Evolutionary conservation across 1,139 yeast genomes (phyloP).

Genomic region (Saccharomycopsis hybrid): DNA sequence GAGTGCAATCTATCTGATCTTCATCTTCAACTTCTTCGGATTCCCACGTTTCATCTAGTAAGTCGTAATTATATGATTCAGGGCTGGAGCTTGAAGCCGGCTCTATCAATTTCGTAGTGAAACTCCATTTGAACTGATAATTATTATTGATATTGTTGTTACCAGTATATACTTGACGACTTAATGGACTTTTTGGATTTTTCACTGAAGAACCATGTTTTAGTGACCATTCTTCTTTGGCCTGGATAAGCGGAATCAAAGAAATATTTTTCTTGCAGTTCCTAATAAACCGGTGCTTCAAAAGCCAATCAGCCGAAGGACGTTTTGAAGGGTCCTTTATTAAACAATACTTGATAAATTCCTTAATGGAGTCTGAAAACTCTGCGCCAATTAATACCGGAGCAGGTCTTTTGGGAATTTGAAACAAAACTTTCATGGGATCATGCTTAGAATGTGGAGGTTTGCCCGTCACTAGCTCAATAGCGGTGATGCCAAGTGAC

Average conservation of each 20-base stretch:
- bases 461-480: conserved; percentile 64
- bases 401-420: conserved; percentile 63
- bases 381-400: conserved; percentile 47
- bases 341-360: conserved; percentile 55
- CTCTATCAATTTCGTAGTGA: conserved; percentile 3
- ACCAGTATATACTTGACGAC: too few species aligned
- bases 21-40: neutral
- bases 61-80: conserved; percentile 3
- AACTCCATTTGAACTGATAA: conserved; percentile 13
- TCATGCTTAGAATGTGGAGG: conserved; percentile 68
- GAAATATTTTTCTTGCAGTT: conserved; percentile 19
- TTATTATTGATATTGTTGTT: neutral
- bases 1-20: too few species aligned
- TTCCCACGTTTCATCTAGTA: neutral
- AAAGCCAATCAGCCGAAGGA: conserved; percentile 40
- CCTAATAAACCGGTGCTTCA: conserved; percentile 42
- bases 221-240: conserved; percentile 29
- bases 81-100: neutral
- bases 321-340: conserved; percentile 50
- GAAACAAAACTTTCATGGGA: conserved; percentile 69
- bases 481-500: conserved; percentile 81
- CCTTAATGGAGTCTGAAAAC: conserved; percentile 47
- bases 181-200: conserved; percentile 21
- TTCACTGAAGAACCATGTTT: conserved; percentile 22
- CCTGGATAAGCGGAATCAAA: conserved; percentile 27